Evolutionary conservation across 2,329 filamentous ascomycete genomes (phyloP).

Genomic region (Ceratocystis huliohia): DNA sequence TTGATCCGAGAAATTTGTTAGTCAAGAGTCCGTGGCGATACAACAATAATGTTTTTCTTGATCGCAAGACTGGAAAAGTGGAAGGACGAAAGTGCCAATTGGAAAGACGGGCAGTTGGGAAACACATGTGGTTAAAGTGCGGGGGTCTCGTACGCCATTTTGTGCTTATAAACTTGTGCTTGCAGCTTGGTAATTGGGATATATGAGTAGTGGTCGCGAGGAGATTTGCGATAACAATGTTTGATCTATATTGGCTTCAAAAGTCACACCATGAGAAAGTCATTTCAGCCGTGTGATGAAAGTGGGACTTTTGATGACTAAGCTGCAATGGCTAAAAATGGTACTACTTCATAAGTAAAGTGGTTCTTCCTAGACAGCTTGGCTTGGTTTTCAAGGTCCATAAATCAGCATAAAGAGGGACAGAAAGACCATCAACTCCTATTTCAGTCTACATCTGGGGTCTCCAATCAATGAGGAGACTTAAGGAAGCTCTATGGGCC

Average conservation of each 20-base stretch:
- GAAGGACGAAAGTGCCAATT: background rate
- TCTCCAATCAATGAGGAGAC: background rate
- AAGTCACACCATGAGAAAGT: conserved; percentile 14
- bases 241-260: background rate
- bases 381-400: background rate
- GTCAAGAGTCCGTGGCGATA: background rate
- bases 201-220: conserved; percentile 8
- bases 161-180: conserved; percentile 23
- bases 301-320: conserved; percentile 15
- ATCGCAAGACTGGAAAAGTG: background rate
- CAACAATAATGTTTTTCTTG: background rate
- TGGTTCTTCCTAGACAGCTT: background rate
- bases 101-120: background rate
- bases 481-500: background rate
- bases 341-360: background rate
- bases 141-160: conserved; percentile 30
- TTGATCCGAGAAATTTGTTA: conserved; percentile 23
- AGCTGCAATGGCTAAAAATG: conserved; percentile 11
- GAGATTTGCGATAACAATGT: conserved; percentile 5
- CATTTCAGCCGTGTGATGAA: conserved; percentile 13
- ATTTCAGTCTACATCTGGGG: background rate
- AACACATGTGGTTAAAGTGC: background rate
- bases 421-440: background rate
- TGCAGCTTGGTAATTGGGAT: conserved; percentile 6
- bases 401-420: background rate